phyloP scores from a whole-genome alignment of 257 asterid species.

The Capsicum pubescens region DNA sequence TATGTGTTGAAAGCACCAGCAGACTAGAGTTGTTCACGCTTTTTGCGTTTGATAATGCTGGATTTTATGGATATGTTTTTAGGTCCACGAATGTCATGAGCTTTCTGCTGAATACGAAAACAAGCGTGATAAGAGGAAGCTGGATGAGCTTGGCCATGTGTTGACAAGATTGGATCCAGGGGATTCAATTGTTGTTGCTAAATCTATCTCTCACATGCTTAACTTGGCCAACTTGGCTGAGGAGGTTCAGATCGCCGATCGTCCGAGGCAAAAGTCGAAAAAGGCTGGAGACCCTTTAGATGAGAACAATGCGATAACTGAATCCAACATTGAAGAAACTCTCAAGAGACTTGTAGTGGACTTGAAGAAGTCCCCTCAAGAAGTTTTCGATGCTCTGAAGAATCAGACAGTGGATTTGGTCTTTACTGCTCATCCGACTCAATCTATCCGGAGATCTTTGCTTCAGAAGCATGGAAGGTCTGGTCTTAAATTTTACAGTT shows the following conservation, averaged over 20 bases:
- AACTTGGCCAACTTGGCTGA: conserved; percentile 61
- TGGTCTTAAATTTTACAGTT: neutral
- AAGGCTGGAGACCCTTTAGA: conserved; percentile 44
- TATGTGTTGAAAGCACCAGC: neutral
- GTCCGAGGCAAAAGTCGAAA: conserved; percentile 47
- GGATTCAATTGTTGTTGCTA: conserved; percentile 58
- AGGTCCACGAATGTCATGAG: conserved; percentile 59
- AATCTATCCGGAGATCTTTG: conserved; percentile 54
- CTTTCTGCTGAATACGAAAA: conserved; percentile 59
- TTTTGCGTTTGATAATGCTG: neutral
- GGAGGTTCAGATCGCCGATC: conserved; percentile 56
- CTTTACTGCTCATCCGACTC: conserved; percentile 63
- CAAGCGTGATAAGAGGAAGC: conserved; percentile 42
- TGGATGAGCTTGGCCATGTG: conserved; percentile 52
- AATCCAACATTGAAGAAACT: conserved; percentile 58
- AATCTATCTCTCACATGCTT: conserved; percentile 60
- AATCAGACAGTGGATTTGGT: conserved; percentile 62
- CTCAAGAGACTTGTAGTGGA: conserved; percentile 53
- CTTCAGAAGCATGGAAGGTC: conserved; percentile 62
- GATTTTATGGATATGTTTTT: conserved; percentile 1
- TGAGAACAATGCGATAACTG: conserved; percentile 51
- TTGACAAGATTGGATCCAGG: conserved; percentile 59
- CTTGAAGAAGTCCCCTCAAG: conserved; percentile 53
- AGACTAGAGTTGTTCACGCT: neutral
- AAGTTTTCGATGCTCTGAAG: conserved; percentile 57